phyloP scores from a whole-genome alignment of 2,329 filamentous ascomycete genomes.

The Didymosphaeria variabile region DNA sequence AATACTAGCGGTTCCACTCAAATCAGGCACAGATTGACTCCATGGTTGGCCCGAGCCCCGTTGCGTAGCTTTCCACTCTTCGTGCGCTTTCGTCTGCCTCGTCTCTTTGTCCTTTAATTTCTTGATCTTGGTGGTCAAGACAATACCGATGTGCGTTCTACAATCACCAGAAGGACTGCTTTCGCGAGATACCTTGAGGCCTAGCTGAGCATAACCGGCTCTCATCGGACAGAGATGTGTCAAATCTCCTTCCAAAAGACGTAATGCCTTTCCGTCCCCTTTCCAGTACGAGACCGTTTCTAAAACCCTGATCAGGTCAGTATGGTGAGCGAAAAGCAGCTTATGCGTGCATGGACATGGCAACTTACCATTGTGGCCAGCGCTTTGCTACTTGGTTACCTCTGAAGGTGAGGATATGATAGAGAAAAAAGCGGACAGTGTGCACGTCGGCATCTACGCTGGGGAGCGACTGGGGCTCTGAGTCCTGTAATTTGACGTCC shows the following conservation, averaged over 20 bases:
- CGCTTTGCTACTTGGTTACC: conserved; percentile 18
- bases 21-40: not conserved
- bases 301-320: conserved; percentile 24
- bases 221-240: conserved; percentile 23
- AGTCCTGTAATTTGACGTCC: conserved; percentile 13
- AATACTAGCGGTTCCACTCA: no score
- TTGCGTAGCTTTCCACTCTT: conserved; percentile 14
- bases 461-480: conserved; percentile 18
- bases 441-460: conserved; percentile 15
- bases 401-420: conserved; percentile 28
- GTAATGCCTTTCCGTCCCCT: conserved; percentile 26
- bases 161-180: conserved; percentile 15
- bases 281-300: conserved; percentile 33
- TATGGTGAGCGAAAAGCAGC: not conserved
- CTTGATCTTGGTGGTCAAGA: conserved; percentile 9
- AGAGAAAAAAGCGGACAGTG: conserved; percentile 34
- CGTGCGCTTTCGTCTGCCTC: not conserved
- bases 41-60: not conserved
- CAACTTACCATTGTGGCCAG: conserved; percentile 27
- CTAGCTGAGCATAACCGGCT: conserved; percentile 17
- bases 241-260: conserved; percentile 18
- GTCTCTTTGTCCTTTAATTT: conserved; percentile 15
- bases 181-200: not conserved
- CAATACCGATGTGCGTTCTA: conserved; percentile 6
- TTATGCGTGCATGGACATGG: not conserved